phyloP scores from a whole-genome alignment of 176 grass and related monocot species.

The Zoysia pacifica region DNA sequence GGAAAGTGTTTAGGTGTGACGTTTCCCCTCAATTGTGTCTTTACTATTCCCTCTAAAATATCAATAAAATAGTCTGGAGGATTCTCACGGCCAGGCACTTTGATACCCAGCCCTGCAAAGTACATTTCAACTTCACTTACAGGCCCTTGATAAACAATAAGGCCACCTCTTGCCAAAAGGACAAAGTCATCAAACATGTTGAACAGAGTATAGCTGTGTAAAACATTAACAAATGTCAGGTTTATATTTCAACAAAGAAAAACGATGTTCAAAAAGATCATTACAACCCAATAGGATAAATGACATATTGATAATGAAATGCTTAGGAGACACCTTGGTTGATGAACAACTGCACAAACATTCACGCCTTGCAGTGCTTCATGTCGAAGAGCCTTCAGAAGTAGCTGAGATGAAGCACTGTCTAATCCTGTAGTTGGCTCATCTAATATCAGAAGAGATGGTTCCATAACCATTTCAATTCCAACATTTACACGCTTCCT shows the following conservation, averaged over 20 bases:
- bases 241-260: constrained; percentile 33
- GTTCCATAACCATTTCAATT: constrained; percentile 90
- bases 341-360: constrained; percentile 76
- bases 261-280: not conserved
- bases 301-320: not conserved
- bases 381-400: constrained; percentile 72
- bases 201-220: constrained; percentile 79
- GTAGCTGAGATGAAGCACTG: constrained; percentile 79
- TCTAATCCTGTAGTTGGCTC: constrained; percentile 89
- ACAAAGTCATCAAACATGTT: constrained; percentile 81
- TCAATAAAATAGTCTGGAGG: constrained; percentile 86
- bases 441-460: constrained; percentile 83
- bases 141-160: constrained; percentile 70
- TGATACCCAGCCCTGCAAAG: constrained; percentile 63
- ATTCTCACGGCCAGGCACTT: constrained; percentile 68
- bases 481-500: constrained; percentile 86
- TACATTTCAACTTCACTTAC: constrained; percentile 65
- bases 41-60: constrained; percentile 72
- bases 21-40: constrained; percentile 45
- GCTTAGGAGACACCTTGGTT: constrained; percentile 63
- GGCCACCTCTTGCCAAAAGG: constrained; percentile 81
- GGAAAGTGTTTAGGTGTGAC: constrained; percentile 56
- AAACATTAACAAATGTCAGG: constrained; percentile 26
- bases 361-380: constrained; percentile 85
- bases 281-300: constrained; percentile 14